These are phyloP conservation scores for Euphorbia celastroides DNA, from an alignment of 441 rosid species.

Conservation along the genomic window DNA sequence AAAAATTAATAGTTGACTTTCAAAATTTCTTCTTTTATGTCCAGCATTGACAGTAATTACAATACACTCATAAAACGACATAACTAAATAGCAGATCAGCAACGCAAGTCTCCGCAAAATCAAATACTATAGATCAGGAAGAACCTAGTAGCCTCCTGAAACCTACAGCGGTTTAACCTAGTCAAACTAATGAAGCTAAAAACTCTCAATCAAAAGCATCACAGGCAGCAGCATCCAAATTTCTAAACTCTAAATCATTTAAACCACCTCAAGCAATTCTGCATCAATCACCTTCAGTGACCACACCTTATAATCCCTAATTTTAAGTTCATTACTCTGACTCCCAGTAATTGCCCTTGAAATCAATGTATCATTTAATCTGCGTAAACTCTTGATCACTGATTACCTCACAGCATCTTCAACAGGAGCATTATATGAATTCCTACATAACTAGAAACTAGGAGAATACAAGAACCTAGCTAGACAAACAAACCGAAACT, in stretches of 20 bases:
- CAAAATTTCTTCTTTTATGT: not conserved
- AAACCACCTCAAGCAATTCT: not conserved
- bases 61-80: not conserved
- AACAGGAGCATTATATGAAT: not conserved
- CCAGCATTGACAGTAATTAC: not conserved
- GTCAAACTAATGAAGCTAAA: not conserved
- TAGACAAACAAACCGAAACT: not conserved
- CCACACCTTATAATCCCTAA: not conserved
- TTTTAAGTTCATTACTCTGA: not conserved
- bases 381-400: not conserved
- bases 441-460: not conserved
- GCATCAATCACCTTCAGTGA: no score
- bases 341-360: not conserved
- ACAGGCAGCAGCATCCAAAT: not conserved
- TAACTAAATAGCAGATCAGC: not conserved
- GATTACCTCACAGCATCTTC: not conserved
- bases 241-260: not conserved
- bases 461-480: not conserved
- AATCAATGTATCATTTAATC: not conserved
- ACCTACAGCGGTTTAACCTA: slow-evolving; percentile 4
- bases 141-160: not conserved
- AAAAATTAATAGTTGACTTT: not conserved
- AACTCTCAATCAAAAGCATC: not conserved
- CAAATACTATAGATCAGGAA: not conserved
- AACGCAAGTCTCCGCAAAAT: not conserved